phyloP scores from a whole-genome alignment of 2,329 filamentous ascomycete species.

The Microdochium bolleyi region DNA sequence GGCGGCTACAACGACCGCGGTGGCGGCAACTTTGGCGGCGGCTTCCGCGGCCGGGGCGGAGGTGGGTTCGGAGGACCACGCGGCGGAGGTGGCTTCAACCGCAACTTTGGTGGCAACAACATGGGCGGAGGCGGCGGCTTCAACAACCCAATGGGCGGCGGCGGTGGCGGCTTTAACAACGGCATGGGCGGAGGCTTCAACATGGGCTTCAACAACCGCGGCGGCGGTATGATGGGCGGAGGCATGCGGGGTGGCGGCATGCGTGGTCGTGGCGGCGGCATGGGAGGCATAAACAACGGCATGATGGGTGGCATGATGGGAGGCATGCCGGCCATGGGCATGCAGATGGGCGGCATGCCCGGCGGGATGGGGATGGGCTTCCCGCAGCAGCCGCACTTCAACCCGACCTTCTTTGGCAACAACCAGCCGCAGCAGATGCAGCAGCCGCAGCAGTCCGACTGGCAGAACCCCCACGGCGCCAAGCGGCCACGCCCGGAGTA shows the following conservation, averaged over 20 bases:
- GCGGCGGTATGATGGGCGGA: slow-evolving; percentile 22
- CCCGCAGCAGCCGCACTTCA: slow-evolving; percentile 20
- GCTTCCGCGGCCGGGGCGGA: slow-evolving; percentile 12
- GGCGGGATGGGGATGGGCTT: slow-evolving; percentile 13
- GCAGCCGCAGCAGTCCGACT: slow-evolving; percentile 17
- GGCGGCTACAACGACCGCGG: slow-evolving; percentile 38
- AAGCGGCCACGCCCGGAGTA: slow-evolving; percentile 22
- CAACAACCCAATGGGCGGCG: slow-evolving; percentile 13
- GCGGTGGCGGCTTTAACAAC: slow-evolving; percentile 18
- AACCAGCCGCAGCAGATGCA: slow-evolving; percentile 4
- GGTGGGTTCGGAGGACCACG: slow-evolving; percentile 19
- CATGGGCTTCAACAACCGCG: slow-evolving; percentile 19
- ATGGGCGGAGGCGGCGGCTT: slow-evolving; percentile 19
- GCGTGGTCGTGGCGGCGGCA: slow-evolving; percentile 19
- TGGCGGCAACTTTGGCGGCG: slow-evolving; percentile 14
- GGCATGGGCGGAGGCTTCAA: slow-evolving; percentile 17
- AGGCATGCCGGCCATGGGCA: slow-evolving; percentile 18
- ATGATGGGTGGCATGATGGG: slow-evolving; percentile 23
- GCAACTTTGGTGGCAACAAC: slow-evolving; percentile 18
- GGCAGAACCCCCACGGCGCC: slow-evolving; percentile 24
- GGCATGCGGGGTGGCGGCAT: slow-evolving; percentile 21
- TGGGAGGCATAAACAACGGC: slow-evolving; percentile 18
- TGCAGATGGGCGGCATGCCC: slow-evolving; percentile 15
- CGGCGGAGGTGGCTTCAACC: slow-evolving; percentile 17
- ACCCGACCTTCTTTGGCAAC: slow-evolving; percentile 21